Evolutionary conservation across 768 basidiomycete genomes (phyloP).

Genomic region (Lyophyllum decastes): DNA sequence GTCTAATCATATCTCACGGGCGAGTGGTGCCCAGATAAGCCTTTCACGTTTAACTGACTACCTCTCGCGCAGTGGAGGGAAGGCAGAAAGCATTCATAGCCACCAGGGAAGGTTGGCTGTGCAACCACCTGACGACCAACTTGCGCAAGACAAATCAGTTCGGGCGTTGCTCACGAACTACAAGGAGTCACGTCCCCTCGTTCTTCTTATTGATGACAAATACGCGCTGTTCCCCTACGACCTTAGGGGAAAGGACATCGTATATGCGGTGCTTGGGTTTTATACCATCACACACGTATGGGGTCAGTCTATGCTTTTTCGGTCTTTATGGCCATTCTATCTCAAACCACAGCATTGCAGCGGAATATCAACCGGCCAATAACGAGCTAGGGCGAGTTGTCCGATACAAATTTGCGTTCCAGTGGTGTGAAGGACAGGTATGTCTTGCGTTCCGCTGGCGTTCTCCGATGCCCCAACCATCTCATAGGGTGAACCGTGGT

Average conservation of each 20-base stretch:
- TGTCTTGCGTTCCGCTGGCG: neutral
- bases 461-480: neutral
- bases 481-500: constrained; percentile 48
- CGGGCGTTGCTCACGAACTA: constrained; percentile 65
- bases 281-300: constrained; percentile 73
- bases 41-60: neutral
- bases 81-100: constrained; percentile 56
- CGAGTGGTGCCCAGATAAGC: constrained; percentile 31
- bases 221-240: constrained; percentile 77
- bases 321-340: neutral
- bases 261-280: constrained; percentile 61
- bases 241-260: constrained; percentile 46
- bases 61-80: constrained; percentile 51
- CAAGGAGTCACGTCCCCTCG: constrained; percentile 56
- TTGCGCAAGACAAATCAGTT: constrained; percentile 69
- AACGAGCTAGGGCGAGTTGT: constrained; percentile 57
- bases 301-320: constrained; percentile 45
- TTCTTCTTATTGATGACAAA: constrained; percentile 72
- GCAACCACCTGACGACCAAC: constrained; percentile 62
- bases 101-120: constrained; percentile 38
- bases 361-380: constrained; percentile 59
- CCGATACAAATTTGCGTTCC: constrained; percentile 81
- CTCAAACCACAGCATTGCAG: constrained; percentile 30
- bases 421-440: constrained; percentile 78
- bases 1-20: constrained; percentile 84